Base-by-base conservation (phyloP, 2,329 filamentous ascomycete genomes). In the Pleoardoris graminearum region DNA sequence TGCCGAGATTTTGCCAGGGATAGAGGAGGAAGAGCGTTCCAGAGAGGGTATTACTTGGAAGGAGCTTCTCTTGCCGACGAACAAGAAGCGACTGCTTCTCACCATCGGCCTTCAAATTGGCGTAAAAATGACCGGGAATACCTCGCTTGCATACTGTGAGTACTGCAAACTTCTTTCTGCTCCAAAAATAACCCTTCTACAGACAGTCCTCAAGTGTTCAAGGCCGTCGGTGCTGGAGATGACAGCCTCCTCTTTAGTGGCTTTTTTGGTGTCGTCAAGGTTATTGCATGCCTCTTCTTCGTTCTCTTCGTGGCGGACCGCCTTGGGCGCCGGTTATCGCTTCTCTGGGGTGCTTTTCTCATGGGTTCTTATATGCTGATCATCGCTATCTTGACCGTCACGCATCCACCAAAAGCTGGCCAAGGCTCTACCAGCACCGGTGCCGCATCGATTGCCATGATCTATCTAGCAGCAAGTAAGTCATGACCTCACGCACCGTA, bases 401-500 rank as follows among this genome's bases (percentile, higher is more conserved):
- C 44, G 17, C 23, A 44, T 17, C 51, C 51, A 2, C 51, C 51
- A 3, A 33, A 23, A 19, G 27, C 21, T 8, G 33, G 38, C n/a
- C 45, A 22, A 12, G 51, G 51, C n/a, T 25, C 45, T 4, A 49
- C 37, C 11, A 25, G 22, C 19, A 14, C 45, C 10, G 37, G 22
- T 12, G 36, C 35, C 10, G 51, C 51, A 3, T 22, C 51, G 2
- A 27, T 53, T 21, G 33, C 35, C 2, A 49, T 53, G 51, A 41
- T 53, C 12, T 53, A 53, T n/a, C 29, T 49, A 3, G 51, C 49
- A 43, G 45, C 51, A 8, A 53, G n/a, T n/a, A n/a, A n/a, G n/a
- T n/a, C n/a, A n/a, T n/a, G n/a, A n/a, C n/a, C n/a, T n/a, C n/a
- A n/a, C n/a, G n/a, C n/a, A n/a, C n/a, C n/a, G n/a, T n/a, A n/a